Evolutionary conservation across 2,329 filamentous ascomycete genomes (phyloP).

Genomic region (Fusarium hainanense): DNA sequence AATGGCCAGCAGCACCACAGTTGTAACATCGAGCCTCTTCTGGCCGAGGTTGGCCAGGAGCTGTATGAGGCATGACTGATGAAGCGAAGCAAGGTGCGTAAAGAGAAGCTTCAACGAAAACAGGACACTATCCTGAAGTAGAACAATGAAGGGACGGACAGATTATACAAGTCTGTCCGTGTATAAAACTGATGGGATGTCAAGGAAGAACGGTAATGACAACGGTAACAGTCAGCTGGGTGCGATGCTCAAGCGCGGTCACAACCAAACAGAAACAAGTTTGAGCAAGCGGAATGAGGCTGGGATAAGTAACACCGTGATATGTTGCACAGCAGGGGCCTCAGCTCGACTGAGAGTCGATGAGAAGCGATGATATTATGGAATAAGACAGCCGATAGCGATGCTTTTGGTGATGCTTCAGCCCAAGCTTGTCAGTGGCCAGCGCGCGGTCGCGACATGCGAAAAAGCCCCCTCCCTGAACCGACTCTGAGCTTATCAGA

Average conservation of each 20-base stretch:
- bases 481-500: conserved; percentile 36
- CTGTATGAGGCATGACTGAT: conserved; percentile 46
- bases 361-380: conserved; percentile 1
- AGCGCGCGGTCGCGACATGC: conserved; percentile 37
- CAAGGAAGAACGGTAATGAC: conserved; percentile 7
- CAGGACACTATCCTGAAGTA: conserved; percentile 10
- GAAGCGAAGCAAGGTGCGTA: not conserved
- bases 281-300: conserved; percentile 30
- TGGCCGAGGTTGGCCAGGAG: conserved; percentile 47
- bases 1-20: conserved; percentile 63
- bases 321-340: conserved; percentile 31
- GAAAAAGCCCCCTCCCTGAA: conserved; percentile 43
- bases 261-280: conserved; percentile 14
- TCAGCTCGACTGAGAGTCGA: conserved; percentile 14
- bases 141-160: not conserved
- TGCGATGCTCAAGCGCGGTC: conserved; percentile 23
- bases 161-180: conserved; percentile 6
- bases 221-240: conserved; percentile 27
- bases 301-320: conserved; percentile 32
- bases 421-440: conserved; percentile 31
- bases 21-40: conserved; percentile 63
- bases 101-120: not conserved
- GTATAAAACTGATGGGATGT: conserved; percentile 13
- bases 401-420: conserved; percentile 30
- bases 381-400: conserved; percentile 8